Evolutionary conservation across 352 stramenopile genomes (phyloP).

Genomic region (Pythium volutum): DNA sequence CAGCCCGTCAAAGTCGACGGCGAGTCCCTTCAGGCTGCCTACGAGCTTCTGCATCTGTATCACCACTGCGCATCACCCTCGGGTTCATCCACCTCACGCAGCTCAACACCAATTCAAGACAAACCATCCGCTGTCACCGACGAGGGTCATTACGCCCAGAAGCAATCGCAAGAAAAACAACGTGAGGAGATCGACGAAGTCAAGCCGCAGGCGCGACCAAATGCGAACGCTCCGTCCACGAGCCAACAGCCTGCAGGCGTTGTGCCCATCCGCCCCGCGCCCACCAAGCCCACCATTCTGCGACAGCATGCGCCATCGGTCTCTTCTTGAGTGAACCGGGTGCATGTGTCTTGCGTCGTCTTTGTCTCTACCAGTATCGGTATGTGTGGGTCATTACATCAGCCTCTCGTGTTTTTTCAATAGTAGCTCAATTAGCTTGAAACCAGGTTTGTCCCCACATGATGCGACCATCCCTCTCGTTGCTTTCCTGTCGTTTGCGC

Average conservation of each 20-base stretch:
- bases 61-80: slow-evolving; percentile 15
- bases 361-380: neutral
- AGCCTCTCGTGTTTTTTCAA: no score
- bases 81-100: slow-evolving; percentile 10
- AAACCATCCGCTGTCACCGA: neutral
- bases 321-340: slow-evolving; percentile 2
- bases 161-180: slow-evolving; percentile 1
- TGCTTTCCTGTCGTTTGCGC: no score
- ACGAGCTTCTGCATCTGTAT: slow-evolving; percentile 64
- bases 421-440: no score
- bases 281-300: slow-evolving; percentile 22
- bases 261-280: slow-evolving; percentile 12
- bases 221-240: neutral
- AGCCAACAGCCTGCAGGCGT: neutral
- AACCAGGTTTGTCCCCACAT: no score
- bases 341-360: neutral
- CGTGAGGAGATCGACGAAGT: neutral
- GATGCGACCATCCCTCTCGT: no score
- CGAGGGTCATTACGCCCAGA: neutral
- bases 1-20: slow-evolving; percentile 49
- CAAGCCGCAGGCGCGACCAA: neutral
- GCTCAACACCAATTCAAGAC: slow-evolving; percentile 12
- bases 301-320: slow-evolving; percentile 16
- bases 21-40: slow-evolving; percentile 66
- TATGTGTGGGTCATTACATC: neutral